Evolutionary conservation across 257 asterid species (phyloP).

Genomic region (Cinchona pubescens): DNA sequence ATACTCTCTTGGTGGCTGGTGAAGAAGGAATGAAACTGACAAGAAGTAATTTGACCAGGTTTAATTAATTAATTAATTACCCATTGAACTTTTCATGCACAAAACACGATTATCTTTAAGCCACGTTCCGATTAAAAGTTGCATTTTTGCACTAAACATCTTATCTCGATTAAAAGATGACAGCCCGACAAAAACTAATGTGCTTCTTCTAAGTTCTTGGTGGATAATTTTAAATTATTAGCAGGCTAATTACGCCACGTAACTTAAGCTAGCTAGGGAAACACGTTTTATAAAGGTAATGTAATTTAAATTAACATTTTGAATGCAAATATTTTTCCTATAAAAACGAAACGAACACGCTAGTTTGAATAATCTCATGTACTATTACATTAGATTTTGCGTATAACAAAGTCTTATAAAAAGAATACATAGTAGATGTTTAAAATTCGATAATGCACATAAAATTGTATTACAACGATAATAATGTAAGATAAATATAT

Average conservation of each 20-base stretch:
- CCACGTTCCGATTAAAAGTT: slow-evolving; percentile 30
- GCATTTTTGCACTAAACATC: slow-evolving; percentile 5
- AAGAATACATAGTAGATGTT: too few species aligned
- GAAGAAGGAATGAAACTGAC: slow-evolving; percentile 7
- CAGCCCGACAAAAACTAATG: slow-evolving; percentile 14
- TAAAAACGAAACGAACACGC: neutral
- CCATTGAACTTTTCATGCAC: slow-evolving; percentile 29
- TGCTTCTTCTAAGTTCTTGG: neutral
- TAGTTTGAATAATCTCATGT: too few species aligned
- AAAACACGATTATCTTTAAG: slow-evolving; percentile 27
- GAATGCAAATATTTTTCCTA: neutral
- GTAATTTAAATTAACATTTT: neutral
- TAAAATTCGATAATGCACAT: too few species aligned
- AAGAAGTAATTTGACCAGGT: neutral
- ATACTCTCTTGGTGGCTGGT: neutral
- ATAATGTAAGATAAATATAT: too few species aligned
- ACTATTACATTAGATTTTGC: too few species aligned
- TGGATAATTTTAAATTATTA: neutral
- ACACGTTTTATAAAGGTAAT: neutral
- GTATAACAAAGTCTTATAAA: too few species aligned
- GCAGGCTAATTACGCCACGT: slow-evolving; percentile 4
- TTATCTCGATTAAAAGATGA: slow-evolving; percentile 36
- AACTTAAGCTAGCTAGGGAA: neutral
- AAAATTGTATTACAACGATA: too few species aligned
- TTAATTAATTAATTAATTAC: slow-evolving; percentile 28